A percentile compares a stretch with the other conserved stretches of the same genome.
phyloP scores from a whole-genome alignment of 192 early-diverging fungal species.

The Powellomyces hirtus region DNA sequence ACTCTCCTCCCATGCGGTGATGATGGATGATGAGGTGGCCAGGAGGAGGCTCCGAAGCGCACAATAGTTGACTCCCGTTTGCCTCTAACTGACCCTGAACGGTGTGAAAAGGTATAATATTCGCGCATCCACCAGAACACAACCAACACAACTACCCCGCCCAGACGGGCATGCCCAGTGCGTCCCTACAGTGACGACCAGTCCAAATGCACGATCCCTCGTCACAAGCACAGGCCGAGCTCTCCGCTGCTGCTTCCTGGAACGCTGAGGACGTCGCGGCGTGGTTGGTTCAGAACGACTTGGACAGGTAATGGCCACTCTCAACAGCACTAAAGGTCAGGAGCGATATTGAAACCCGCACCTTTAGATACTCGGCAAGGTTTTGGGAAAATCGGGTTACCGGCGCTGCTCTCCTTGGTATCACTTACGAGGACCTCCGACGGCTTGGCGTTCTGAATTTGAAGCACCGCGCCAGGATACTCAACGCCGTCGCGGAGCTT shows the following conservation, averaged over 20 bases:
- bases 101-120: too few relatives aligned
- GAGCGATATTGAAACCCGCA: neutral
- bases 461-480: neutral
- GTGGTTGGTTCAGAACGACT: slow-evolving; percentile 5
- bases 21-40: too few relatives aligned
- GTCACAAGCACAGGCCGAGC: too few relatives aligned
- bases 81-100: too few relatives aligned
- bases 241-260: neutral
- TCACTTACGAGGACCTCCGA: slow-evolving; percentile 7
- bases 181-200: too few relatives aligned
- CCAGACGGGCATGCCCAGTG: too few relatives aligned
- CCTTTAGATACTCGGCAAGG: neutral
- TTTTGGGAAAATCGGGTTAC: slow-evolving; percentile 1
- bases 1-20: too few relatives aligned
- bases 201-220: too few relatives aligned
- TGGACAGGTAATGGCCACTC: neutral
- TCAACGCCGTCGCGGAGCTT: neutral
- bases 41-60: too few relatives aligned
- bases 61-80: too few relatives aligned
- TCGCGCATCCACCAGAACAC: too few relatives aligned
- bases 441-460: neutral
- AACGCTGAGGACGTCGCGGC: neutral
- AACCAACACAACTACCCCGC: too few relatives aligned
- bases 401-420: neutral
- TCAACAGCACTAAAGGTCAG: neutral